Evolutionary conservation across 805 yeast species (phyloP).

Genomic region (Barnettozyma populi): DNA sequence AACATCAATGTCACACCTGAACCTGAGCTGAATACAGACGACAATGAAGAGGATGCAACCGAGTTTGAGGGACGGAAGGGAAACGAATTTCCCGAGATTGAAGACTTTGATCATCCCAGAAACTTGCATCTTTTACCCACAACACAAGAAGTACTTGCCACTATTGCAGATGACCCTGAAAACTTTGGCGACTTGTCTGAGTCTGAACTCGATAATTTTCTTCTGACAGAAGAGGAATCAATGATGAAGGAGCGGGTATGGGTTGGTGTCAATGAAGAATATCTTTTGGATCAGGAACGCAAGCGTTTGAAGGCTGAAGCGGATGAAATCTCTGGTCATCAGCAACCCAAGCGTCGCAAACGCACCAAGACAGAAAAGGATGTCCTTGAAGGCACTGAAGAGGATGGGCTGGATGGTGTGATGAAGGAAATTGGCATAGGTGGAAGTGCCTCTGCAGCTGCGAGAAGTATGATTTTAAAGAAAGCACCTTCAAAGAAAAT

Average conservation of each 20-base stretch:
- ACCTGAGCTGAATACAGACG: slow-evolving; percentile 6
- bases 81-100: slow-evolving; percentile 5
- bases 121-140: slow-evolving; percentile 57
- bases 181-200: slow-evolving; percentile 76
- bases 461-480: slow-evolving; percentile 68
- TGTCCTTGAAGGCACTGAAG: slow-evolving; percentile 28
- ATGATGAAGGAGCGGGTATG: slow-evolving; percentile 76
- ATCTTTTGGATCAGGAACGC: slow-evolving; percentile 75
- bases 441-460: slow-evolving; percentile 70
- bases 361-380: slow-evolving; percentile 28
- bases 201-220: slow-evolving; percentile 59
- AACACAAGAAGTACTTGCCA: slow-evolving; percentile 45
- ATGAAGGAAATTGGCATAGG: slow-evolving; percentile 39
- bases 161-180: slow-evolving; percentile 55
- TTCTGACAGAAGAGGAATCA: slow-evolving; percentile 66
- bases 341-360: slow-evolving; percentile 48
- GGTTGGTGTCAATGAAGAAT: slow-evolving; percentile 87
- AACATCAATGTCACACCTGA: slow-evolving; percentile 20
- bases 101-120: slow-evolving; percentile 43
- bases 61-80: slow-evolving; percentile 7
- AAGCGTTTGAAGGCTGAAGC: slow-evolving; percentile 81
- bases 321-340: slow-evolving; percentile 79
- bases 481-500: slow-evolving; percentile 82
- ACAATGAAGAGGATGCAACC: slow-evolving; percentile 10
- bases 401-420: slow-evolving; percentile 36